Evolutionary conservation across 768 basidiomycete species (phyloP), one percentile per base, ranked within the genome.

Genomic region (Omphalotus guepiniiformis): DNA sequence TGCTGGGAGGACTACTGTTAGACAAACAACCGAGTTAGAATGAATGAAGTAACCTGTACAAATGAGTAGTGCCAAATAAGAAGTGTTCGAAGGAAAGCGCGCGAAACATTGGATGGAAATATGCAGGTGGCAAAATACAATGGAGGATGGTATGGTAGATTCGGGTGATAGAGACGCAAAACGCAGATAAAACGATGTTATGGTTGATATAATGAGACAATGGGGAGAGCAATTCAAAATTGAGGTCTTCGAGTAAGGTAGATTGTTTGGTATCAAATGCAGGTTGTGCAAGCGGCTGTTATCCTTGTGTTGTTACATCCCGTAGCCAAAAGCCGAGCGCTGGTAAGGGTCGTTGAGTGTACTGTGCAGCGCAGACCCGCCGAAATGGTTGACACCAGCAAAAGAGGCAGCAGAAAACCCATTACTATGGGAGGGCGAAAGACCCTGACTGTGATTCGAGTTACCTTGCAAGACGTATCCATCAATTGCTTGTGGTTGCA

Each of bases 381-480:
- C 75, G 59, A 80, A 83, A 30, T 69, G 68, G 58, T 67, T 69
- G 47, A 75, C 58, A 55, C 61, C 68, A 47, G 68, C 62, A 54
- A 75, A 79, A 19, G 81, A 75, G 44, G 75, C 73, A 51, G 74
- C 73, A 32, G 79, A 74, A 67, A 86, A 87, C 35, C 74, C 74
- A 47, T 70, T 74, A 39, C 73, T 68, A 50, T 82, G 78, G 51
- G 70, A 63, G 62, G 82, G 75, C 22, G 83, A 75, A 50, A 86
- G 56, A 32, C 72, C 77, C 45, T 81, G 74, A 57, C 76, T 83
- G 63, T 88, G 85, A 53, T 72, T 73, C 34, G 82, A 82, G 55
- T 73, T 80, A 60, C 80, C 80, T 65, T 89, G 88, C 42, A 91
- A 71, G 50, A 90, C 86, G 59, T 90, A 90, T 58, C 82, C 80